Evolutionary conservation across 1,284 basidiomycete genomes (phyloP), one percentile per base, ranked within the genome.

Genomic region (Puccinia hordei): DNA sequence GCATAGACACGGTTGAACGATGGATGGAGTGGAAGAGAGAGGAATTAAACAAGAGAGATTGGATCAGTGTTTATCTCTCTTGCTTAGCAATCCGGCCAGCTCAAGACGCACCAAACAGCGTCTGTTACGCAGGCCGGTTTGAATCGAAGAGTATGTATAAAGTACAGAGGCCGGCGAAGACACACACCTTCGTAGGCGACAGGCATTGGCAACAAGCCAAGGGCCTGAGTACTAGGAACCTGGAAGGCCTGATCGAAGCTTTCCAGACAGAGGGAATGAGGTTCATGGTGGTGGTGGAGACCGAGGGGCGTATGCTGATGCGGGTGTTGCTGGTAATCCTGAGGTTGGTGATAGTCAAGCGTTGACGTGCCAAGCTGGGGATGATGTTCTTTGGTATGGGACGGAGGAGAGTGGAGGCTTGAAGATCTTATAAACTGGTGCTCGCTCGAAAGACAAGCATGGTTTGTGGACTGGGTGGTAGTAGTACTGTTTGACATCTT

Each of bases 161-260:
- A n/a, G n/a, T 30, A 30, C 38, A 63, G 55, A 53, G 72, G 72
- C 53, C 57, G 55, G 55, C 27, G 30, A 49, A 75, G 55, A 49
- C 27, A 77, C 74, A 55, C 49, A 77, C 74, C 63, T 77, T 77
- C 65, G 51, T 77, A 77, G 44, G 74, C 61, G 49, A 77, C 74
- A 66, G 74, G 74, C 65, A 68, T 65, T 27, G 74, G 74, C 61
- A 77, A 55, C 49, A 77, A 53, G 35, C 63, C 74, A 53, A 53
- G 61, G 55, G 44, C 61, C 3, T 77, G 61, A 55, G 44, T 66
- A 68, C 33, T 68, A 9, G 74, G 33, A 38, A 55, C 22, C 22
- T 77, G 61, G 30, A 77, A 68, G 24, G n/a, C 30, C 30, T 63
- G 30, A 41, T 77, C 74, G 51, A 63, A 51, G 44, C 22, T 63